phyloP scores from a whole-genome alignment of 2,329 filamentous ascomycete species.

The Zasmidium citrigriseum region DNA sequence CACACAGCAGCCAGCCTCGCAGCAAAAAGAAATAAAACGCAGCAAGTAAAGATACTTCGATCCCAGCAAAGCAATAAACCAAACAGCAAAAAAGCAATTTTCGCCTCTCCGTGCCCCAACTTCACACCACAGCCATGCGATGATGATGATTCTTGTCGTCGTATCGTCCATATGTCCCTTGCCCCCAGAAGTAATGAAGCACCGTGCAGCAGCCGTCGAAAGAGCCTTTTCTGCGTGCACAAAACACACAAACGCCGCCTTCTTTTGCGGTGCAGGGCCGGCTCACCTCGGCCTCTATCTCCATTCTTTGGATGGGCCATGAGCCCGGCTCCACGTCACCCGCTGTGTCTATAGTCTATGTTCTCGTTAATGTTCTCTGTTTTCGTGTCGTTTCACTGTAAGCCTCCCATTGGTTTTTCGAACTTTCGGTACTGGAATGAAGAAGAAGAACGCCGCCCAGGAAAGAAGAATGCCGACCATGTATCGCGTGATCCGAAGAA shows the following conservation, averaged over 20 bases:
- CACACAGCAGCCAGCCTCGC: neutral
- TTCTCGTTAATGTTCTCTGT: slow-evolving; percentile 21
- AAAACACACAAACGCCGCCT: slow-evolving; percentile 6
- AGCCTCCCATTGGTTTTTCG: slow-evolving; percentile 4
- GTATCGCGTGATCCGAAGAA: slow-evolving; percentile 6
- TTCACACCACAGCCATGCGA: slow-evolving; percentile 7
- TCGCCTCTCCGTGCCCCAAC: neutral
- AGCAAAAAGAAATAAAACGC: neutral
- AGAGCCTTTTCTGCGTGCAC: neutral
- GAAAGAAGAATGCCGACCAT: slow-evolving; percentile 9
- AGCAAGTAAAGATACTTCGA: slow-evolving; percentile 1
- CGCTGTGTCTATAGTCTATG: slow-evolving; percentile 22
- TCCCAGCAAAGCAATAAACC: neutral
- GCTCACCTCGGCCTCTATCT: slow-evolving; percentile 4
- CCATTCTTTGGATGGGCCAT: slow-evolving; percentile 7
- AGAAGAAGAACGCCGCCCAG: neutral
- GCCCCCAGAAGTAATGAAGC: neutral
- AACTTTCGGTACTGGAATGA: slow-evolving; percentile 8
- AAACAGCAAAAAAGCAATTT: neutral
- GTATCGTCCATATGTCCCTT: neutral
- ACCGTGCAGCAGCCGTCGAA: neutral
- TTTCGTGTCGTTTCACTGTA: slow-evolving; percentile 19
- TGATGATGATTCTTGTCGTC: neutral
- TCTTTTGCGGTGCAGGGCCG: slow-evolving; percentile 19
- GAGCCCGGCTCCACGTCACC: slow-evolving; percentile 20